Conservation (phyloP, 352 stramenopile species). For the Phytophthora pseudosyringae region DNA sequence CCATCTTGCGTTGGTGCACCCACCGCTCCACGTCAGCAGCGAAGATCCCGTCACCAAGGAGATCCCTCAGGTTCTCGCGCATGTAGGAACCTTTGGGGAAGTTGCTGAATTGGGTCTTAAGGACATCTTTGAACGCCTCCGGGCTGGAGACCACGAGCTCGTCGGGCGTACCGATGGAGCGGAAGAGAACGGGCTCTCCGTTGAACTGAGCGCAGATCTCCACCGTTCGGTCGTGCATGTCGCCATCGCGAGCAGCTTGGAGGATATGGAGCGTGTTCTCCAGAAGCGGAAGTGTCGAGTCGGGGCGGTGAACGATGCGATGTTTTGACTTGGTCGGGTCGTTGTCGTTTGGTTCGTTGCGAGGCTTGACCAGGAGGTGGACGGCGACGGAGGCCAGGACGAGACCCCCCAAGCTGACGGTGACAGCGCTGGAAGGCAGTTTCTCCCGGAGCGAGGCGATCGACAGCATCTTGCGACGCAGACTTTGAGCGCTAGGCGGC, state of each 20-base stretch:
- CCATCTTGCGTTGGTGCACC: conserved; percentile 77
- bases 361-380: not conserved
- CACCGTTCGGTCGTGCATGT: conserved; percentile 41
- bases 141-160: not conserved
- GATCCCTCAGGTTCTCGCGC: conserved; percentile 36
- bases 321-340: conserved; percentile 8
- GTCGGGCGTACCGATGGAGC: conserved; percentile 1
- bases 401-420: not conserved
- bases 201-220: conserved; percentile 24
- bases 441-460: conserved; percentile 3
- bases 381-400: not conserved
- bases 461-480: conserved; percentile 2
- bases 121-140: conserved; percentile 2
- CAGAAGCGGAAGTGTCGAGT: conserved; percentile 42
- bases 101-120: conserved; percentile 4
- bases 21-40: conserved; percentile 44
- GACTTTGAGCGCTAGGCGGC: not conserved
- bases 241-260: conserved; percentile 12
- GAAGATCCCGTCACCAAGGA: conserved; percentile 53
- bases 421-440: not conserved
- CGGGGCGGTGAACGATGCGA: conserved; percentile 15
- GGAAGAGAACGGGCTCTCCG: conserved; percentile 25
- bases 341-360: not conserved
- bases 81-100: conserved; percentile 67
- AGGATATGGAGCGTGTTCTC: conserved; percentile 44